Conservation (phyloP, 495 filamentous ascomycete species). For the Penicillium canescens region DNA sequence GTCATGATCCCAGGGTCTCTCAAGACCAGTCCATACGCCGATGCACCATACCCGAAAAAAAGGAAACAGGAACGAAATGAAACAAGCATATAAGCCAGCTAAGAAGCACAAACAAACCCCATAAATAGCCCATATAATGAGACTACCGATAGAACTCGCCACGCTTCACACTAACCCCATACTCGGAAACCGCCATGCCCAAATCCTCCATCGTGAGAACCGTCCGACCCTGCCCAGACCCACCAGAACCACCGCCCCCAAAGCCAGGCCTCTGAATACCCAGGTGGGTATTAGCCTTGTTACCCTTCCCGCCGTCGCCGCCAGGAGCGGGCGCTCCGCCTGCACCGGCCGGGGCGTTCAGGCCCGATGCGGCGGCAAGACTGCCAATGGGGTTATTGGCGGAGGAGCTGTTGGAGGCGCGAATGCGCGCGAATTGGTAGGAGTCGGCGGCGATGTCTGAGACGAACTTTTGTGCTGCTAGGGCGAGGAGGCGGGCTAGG, state of each 20-base stretch:
- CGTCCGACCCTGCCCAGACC: slow-evolving; percentile 81
- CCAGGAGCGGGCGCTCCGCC: slow-evolving; percentile 49
- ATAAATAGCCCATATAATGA: not conserved
- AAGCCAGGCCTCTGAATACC: slow-evolving; percentile 90
- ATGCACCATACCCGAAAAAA: slow-evolving; percentile 3
- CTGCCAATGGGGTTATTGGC: slow-evolving; percentile 86
- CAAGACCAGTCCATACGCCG: slow-evolving; percentile 22
- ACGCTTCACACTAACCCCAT: slow-evolving; percentile 93
- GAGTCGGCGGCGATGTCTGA: slow-evolving; percentile 96
- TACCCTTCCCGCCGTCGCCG: slow-evolving; percentile 57
- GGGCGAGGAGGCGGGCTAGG: slow-evolving; percentile 87
- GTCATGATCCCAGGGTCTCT: slow-evolving; percentile 5
- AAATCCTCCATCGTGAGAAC: slow-evolving; percentile 99
- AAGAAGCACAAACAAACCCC: not conserved
- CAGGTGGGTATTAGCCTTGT: slow-evolving; percentile 64
- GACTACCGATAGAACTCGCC: slow-evolving; percentile 93
- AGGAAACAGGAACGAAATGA: slow-evolving; percentile 4
- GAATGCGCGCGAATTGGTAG: slow-evolving; percentile 95
- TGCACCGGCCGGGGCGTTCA: slow-evolving; percentile 60
- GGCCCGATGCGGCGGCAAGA: slow-evolving; percentile 74
- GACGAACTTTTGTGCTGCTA: slow-evolving; percentile 97
- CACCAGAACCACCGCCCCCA: slow-evolving; percentile 88
- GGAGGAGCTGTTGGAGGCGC: slow-evolving; percentile 81
- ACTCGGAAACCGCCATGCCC: slow-evolving; percentile 95
- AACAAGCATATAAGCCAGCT: not conserved